Percentiles rank a stretch among this genome's conserved stretches.
Evolutionary conservation across 2,329 filamentous ascomycete species (phyloP).

Genomic region (Aspergillus sp.): DNA sequence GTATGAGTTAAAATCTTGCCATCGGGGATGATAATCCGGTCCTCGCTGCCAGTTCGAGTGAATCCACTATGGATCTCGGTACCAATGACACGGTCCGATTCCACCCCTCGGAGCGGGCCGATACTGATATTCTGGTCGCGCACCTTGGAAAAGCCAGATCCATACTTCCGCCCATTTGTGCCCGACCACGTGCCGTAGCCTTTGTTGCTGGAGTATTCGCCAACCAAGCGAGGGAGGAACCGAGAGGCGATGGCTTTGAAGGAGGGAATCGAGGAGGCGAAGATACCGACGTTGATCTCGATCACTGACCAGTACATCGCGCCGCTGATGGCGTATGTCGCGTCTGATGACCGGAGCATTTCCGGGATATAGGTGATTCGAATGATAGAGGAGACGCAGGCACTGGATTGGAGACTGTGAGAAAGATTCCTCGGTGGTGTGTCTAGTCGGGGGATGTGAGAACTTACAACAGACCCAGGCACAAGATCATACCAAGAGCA

Average conservation of each 20-base stretch:
- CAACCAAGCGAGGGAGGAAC: conserved; percentile 43
- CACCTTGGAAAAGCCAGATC: conserved; percentile 27
- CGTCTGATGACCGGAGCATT: conserved; percentile 38
- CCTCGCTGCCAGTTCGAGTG: conserved; percentile 23
- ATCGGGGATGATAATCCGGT: conserved; percentile 28
- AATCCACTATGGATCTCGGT: conserved; percentile 19
- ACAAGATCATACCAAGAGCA: conserved; percentile 49
- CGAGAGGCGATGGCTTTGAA: conserved; percentile 40
- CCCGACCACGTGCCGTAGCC: conserved; percentile 24
- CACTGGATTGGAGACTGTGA: conserved; percentile 24
- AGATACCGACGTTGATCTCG: conserved; percentile 42
- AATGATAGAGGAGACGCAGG: conserved; percentile 47
- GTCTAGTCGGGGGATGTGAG: background rate
- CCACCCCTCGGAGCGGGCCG: conserved; percentile 11
- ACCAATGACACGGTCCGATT: conserved; percentile 17
- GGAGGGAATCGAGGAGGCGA: conserved; percentile 43
- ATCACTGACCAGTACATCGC: conserved; percentile 48
- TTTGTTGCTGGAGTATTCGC: conserved; percentile 28
- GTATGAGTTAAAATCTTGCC: conserved; percentile 31
- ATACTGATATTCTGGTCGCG: conserved; percentile 18
- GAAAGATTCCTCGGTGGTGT: background rate
- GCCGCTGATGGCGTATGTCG: conserved; percentile 36
- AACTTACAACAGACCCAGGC: conserved; percentile 47
- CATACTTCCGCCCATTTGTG: conserved; percentile 16
- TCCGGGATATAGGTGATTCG: conserved; percentile 46